Base-by-base conservation (phyloP, 371 early-diverging fungal species). In the Mortierella sp. region DNA sequence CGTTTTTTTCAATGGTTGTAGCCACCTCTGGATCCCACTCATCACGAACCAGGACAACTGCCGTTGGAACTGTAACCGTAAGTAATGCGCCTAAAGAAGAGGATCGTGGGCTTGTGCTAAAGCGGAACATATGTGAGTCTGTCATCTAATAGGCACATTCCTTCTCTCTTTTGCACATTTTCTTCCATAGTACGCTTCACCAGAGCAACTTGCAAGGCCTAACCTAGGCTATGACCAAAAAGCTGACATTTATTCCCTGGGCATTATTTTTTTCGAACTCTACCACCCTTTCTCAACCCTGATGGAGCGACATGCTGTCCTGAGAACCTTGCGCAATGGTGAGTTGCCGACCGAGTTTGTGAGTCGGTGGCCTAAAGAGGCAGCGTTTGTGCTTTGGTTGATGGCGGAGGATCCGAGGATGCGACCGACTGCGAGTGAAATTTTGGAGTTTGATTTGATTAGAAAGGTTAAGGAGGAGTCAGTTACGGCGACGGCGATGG, bases 191-290 rank as follows among this genome's bases (percentile, higher is more conserved):
- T 98, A 98, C 81, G 97, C 97, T 26, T 96, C 99, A 0, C 99
- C 99, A 0, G 99, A 98, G 88, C 98, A 98, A 87, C 88, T 98
- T 38, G 92, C 92, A 9, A 82, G 88, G 45, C 91, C 90, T 6
- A 89, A 91, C 8, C 78, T 89, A 0, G 87, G 89, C 13, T 94
- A 94, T 52, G 93, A 92, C 68, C 91, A 91, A 80, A 94, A 92
- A 52, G 90, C 91, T 11, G 96, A 95, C 86, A 94, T 95, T 31
- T 95, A 93, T 74, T 94, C 94, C 0, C 77, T 95, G 34, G 95
- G 95, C 9, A 92, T 95, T 73, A 92, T 95, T 72, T 88, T 94
- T 73, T 93, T 95, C 77, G 96, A 95, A 65, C 90, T 95, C 3
- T 93, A 92, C 63, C 90, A 92, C 24, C 93, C 94, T 2, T 95